Evolutionary conservation across 2,329 filamentous ascomycete species (phyloP).

Genomic region (Neonectria hederae): DNA sequence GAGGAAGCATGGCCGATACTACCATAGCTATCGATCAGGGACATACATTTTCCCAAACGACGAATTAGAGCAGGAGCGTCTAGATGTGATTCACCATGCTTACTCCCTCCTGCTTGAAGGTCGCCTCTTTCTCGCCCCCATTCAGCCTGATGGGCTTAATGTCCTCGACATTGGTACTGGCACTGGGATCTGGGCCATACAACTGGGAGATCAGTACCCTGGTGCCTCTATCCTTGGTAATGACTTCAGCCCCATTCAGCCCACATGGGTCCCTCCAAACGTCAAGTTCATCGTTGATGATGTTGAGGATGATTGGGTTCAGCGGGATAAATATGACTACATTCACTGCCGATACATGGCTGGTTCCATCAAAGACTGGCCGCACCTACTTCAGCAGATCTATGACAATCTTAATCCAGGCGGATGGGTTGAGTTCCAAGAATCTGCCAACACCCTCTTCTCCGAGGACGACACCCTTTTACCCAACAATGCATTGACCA

Average conservation of each 20-base stretch:
- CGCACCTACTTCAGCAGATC: constrained; percentile 35
- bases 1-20: constrained; percentile 52
- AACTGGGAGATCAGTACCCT: too few species aligned
- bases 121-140: too few species aligned
- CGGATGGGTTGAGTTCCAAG: constrained; percentile 58
- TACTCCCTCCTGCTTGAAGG: constrained; percentile 47
- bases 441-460: constrained; percentile 49
- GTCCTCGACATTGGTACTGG: too few species aligned
- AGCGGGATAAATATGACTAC: too few species aligned
- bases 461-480: constrained; percentile 53
- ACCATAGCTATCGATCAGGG: constrained; percentile 50
- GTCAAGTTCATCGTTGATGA: too few species aligned
- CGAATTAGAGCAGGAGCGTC: constrained; percentile 58
- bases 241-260: too few species aligned
- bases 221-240: too few species aligned
- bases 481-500: constrained; percentile 5
- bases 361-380: constrained; percentile 38
- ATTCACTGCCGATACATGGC: too few species aligned
- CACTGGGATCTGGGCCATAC: too few species aligned
- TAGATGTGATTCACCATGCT: constrained; percentile 64
- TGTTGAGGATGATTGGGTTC: too few species aligned
- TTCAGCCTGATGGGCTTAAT: too few species aligned
- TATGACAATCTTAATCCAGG: constrained; percentile 54
- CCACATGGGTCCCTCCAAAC: too few species aligned
- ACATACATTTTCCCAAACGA: constrained; percentile 40